Base-by-base conservation (phyloP, 306 rosid species). In the Quercus alba region DNA sequence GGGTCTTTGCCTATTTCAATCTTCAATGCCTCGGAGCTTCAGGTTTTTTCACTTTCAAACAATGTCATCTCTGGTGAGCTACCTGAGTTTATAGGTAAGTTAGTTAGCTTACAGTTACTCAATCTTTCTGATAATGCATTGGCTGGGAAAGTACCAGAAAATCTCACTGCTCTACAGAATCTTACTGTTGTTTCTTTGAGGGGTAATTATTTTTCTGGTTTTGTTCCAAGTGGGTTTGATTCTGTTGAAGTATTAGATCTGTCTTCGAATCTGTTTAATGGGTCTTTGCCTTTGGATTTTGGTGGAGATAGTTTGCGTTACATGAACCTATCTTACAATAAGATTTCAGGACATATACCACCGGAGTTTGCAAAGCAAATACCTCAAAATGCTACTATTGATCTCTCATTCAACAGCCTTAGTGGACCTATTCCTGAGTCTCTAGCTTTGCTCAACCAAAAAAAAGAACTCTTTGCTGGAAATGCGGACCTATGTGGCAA, bases 121-220 rank as follows among this genome's bases (percentile, higher is more conserved):
- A 95, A 95, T 77, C 91, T 95, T 44, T 93, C 98, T 15, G 96
- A 88, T 51, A 95, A 95, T 77, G 97, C 98, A 7, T 79, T 95
- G 87, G 89, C 81, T 28, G 98, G 99, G 28, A 87, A 81, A 11
- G 38, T 95, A 49, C 99, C 98, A 2, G 31, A 74, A 71, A 88
- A 78, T 31, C 87, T 95, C 76, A 74, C 93, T 49, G 25, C 57
- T 64, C 17, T 93, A 80, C 85, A 69, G 25, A 90, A 93, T 62
- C 87, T 95, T 18, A 88, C 91, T 0, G 88, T 87, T 8, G 81
- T 95, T 81, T 90, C 92, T 76, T 38, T 95, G 20, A 91, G 86
- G 59, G 87, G 90, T 79, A 95, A 95, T 77, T 90, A 91, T 73
- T 91, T 95, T 56, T 75, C 93, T 4, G 98, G 99, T 0, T 62